Base-by-base conservation (phyloP, 2,329 filamentous ascomycete genomes). In the Trichoderma brevicompactum region DNA sequence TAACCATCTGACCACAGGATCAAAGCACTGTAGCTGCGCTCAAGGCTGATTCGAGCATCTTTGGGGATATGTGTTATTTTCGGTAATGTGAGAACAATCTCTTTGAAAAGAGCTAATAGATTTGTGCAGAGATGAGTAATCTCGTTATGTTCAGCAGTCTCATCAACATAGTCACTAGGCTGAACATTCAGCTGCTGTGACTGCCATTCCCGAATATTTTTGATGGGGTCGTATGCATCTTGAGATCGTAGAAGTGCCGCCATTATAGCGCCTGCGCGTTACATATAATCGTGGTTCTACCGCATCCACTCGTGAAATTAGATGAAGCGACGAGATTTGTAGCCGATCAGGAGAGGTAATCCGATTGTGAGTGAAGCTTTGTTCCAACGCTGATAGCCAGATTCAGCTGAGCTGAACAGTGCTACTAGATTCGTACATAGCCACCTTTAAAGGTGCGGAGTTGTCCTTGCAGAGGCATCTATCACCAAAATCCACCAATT, bases 1-100 rank as follows among this genome's bases (percentile, higher is more conserved):
- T 50, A 60, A 5, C 56, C 56, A 40, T 50, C 46, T 10, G 44
- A 60, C 56, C 56, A 60, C 1, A 60, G 23, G 8, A 60, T 50
- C 46, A 60, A 8, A 41, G 56, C 56, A n/a, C 44, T 50, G 10
- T 34, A 60, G 7, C 56, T 60, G 19, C 56, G 56, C 7, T 41
- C 56, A 15, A 60, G 36, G 2, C 15, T 60, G 36, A 50, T 60
- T 5, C 8, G 56, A 19, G 36, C 56, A 13, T 49, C 46, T 7
- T 17, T 17, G 5, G 56, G 56, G 13, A 60, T 60, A 0, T 1
- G 1, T 1, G 19, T 1, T 0, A 49, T 19, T 17, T 13, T 13
- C 10, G 44, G 23, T 2, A 60, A 28, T 9, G 6, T 9, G 5
- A 40, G 56, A 3, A 50, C 10, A 1, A 41, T 3, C 23, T 49